Conservation (phyloP, 768 basidiomycete species). For the Xerocomus brunneocitrinus region DNA sequence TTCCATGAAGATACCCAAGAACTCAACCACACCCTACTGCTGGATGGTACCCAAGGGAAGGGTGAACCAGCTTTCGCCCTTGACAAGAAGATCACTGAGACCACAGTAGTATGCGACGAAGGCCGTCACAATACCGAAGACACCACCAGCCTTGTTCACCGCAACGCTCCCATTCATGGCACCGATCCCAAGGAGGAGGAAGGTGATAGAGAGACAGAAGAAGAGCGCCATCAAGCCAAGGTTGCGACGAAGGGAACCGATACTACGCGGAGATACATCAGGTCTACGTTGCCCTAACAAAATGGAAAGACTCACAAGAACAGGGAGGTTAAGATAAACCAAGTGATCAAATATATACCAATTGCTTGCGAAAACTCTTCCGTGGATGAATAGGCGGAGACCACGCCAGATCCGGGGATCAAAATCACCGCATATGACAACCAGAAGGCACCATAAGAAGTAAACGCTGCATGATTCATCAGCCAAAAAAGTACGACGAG, state of each 20-base stretch:
- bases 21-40: conserved; percentile 4
- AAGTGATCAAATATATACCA: conserved; percentile 69
- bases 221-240: conserved; percentile 47
- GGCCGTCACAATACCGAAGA: conserved; percentile 43
- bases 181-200: conserved; percentile 42
- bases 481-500: background rate
- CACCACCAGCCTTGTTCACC: conserved; percentile 40
- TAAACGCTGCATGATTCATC: conserved; percentile 50
- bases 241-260: conserved; percentile 50
- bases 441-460: conserved; percentile 86
- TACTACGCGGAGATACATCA: conserved; percentile 23
- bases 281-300: background rate
- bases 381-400: conserved; percentile 41
- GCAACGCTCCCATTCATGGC: conserved; percentile 26
- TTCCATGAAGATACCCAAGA: background rate
- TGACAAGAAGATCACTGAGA: conserved; percentile 38
- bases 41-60: conserved; percentile 36
- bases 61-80: conserved; percentile 35
- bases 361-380: conserved; percentile 52
- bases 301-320: conserved; percentile 45
- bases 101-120: conserved; percentile 45
- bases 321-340: conserved; percentile 70
- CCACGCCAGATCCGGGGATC: conserved; percentile 65
- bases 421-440: conserved; percentile 73
- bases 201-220: conserved; percentile 51